These are phyloP conservation scores for Hygrocybe coccinea DNA, from an alignment of 768 basidiomycete genomes.

Conservation along the genomic window DNA sequence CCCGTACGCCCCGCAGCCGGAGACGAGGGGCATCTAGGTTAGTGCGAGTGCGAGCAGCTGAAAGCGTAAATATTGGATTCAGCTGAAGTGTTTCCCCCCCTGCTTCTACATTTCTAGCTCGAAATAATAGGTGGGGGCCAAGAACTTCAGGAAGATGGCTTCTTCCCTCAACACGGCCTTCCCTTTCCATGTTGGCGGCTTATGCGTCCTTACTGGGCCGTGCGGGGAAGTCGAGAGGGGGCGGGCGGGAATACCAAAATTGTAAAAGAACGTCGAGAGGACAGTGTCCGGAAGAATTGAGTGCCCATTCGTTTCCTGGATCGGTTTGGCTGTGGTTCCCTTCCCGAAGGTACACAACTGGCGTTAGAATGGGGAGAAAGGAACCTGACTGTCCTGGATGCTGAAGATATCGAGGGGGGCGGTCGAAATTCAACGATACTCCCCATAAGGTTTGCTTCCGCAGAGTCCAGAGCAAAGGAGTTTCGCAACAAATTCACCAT, in stretches of 20 bases:
- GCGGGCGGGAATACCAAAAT: constrained; percentile 15
- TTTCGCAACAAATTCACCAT: not conserved
- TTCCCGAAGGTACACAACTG: too few species aligned
- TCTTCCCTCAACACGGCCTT: constrained; percentile 18
- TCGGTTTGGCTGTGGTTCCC: too few species aligned
- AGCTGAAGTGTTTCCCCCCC: not conserved
- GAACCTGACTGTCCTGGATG: too few species aligned
- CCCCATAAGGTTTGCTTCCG: constrained; percentile 39
- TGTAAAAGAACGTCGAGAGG: constrained; percentile 19
- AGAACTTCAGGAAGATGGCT: constrained; percentile 52
- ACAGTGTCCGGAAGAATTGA: constrained; percentile 16
- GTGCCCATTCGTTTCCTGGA: constrained; percentile 16
- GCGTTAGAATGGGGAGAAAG: too few species aligned
- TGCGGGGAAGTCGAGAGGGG: too few species aligned
- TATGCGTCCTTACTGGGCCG: not conserved
- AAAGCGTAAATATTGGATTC: not conserved
- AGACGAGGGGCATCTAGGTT: too few species aligned
- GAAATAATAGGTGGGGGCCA: constrained; percentile 42
- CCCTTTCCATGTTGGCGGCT: constrained; percentile 14
- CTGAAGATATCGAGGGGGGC: constrained; percentile 6
- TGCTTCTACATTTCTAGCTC: constrained; percentile 19
- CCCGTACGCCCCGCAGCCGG: too few species aligned
- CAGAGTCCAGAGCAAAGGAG: not conserved
- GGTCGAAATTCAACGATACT: too few species aligned
- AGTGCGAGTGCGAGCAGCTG: not conserved